phyloP scores from a whole-genome alignment of 2,329 filamentous ascomycete genomes.

The Dryadomyces quercus-mongolicae region DNA sequence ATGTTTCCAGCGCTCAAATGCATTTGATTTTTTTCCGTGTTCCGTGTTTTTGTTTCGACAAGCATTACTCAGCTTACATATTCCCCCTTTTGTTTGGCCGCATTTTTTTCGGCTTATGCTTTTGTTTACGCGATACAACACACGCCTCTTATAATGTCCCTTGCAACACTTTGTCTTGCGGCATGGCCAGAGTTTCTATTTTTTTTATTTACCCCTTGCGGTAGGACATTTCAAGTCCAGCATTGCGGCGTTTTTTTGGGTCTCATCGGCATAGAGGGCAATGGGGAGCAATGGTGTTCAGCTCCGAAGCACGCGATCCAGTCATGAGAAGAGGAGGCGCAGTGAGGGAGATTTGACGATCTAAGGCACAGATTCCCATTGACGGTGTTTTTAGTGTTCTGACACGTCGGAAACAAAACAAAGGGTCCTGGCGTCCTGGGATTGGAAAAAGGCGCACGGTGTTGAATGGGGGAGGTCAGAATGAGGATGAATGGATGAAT shows the following conservation, averaged over 20 bases:
- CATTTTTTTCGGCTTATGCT: neutral
- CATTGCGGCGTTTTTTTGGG: neutral
- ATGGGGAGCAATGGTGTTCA: neutral
- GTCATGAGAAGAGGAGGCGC: neutral
- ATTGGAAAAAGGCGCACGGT: neutral
- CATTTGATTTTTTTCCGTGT: neutral
- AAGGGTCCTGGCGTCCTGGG: neutral
- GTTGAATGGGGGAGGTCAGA: neutral
- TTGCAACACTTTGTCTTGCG: neutral
- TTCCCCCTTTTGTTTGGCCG: neutral
- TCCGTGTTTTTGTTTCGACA: neutral
- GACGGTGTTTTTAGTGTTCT: too few species aligned
- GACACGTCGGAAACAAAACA: too few species aligned
- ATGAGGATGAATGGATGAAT: neutral
- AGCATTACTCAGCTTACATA: neutral
- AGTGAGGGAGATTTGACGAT: neutral
- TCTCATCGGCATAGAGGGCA: neutral
- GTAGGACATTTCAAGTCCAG: neutral
- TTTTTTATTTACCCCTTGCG: neutral
- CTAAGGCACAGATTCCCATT: too few species aligned
- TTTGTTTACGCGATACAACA: neutral
- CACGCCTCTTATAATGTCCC: too few species aligned
- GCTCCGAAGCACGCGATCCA: neutral
- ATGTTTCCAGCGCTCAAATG: too few species aligned
- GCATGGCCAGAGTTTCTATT: neutral